Evolutionary conservation across 1,139 yeast genomes (phyloP), one percentile per base, ranked within the genome.

Genomic region (Saccharomyces hybrid): DNA sequence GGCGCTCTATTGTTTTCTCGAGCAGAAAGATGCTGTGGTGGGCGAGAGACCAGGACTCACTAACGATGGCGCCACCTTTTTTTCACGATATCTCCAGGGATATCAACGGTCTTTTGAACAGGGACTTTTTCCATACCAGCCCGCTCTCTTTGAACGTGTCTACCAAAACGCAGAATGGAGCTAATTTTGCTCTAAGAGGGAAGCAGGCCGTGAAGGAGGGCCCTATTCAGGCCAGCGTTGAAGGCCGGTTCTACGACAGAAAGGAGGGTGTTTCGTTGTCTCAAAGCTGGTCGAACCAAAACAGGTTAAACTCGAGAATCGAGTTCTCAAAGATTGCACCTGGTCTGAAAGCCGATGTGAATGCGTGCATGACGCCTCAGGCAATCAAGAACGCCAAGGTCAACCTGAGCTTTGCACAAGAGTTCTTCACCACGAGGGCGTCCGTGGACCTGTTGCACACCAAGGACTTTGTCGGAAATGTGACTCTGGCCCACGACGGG

Each of bases 231-330:
- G 96, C 96, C 67, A 83, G 88, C 70, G 78, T 93, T 59, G 98
- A 93, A 76, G 88, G 96, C 68, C 89, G 88, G 80, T 88, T 86
- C 80, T 78, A 88, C 61, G 99, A 93, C 82, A 90, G 90, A 81
- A 81, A 91, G 61, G 80, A 95, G 62, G 98, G 98, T 62, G 80
- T 93, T 72, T 84, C 97, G 64, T 78, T 93, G 71, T 89, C 97
- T 66, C 98, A 93, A 80, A 96, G 97, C 70, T 91, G 98, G 97
- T 86, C 90, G 79, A 88, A 96, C 67, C 86, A 96, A 74, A 93
- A 93, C 75, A 81, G 86, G 63, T 79, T 93, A 72, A 87, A 84
- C 80, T 88, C 98, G 78, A 91, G 89, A 82, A 81, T 93, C 67
- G 98, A 91, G 79, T 81, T 93, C 70, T 82, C 86, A 61, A 96